A percentile compares a stretch with the other conserved stretches of the same genome.
Evolutionary conservation across 2,329 filamentous ascomycete species (phyloP).

Genomic region (Hymenoscyphus linearis): DNA sequence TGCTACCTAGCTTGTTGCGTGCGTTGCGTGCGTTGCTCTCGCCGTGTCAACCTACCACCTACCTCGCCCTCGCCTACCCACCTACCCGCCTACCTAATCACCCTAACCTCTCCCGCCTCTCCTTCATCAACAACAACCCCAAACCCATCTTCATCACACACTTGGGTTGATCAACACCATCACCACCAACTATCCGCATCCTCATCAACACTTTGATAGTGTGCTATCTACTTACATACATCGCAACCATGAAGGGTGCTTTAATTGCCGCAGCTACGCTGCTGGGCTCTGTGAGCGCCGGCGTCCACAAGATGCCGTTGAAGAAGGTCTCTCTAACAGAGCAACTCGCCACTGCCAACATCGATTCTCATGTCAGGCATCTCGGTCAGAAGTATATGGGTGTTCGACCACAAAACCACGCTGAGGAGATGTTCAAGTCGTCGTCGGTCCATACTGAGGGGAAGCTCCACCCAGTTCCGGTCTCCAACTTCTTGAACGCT

Average conservation of each 20-base stretch:
- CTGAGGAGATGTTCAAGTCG: conserved; percentile 75
- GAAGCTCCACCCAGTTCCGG: conserved; percentile 72
- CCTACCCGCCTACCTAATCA: no score
- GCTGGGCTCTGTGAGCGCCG: conserved; percentile 77
- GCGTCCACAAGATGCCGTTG: conserved; percentile 93
- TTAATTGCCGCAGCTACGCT: conserved; percentile 74
- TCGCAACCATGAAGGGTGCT: conserved; percentile 72
- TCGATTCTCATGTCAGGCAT: conserved; percentile 74
- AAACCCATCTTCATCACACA: conserved; percentile 10
- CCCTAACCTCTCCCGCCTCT: neutral
- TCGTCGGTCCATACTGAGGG: conserved; percentile 59
- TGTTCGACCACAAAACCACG: conserved; percentile 61
- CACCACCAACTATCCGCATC: conserved; percentile 14
- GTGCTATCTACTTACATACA: conserved; percentile 8
- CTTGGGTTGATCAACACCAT: conserved; percentile 19
- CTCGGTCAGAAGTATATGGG: conserved; percentile 98
- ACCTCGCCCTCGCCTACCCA: no score
- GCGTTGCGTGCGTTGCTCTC: no score
- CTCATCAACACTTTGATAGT: conserved; percentile 25
- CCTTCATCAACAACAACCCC: conserved; percentile 16
- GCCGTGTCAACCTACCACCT: neutral
- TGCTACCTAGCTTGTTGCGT: no score
- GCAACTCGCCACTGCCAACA: conserved; percentile 80
- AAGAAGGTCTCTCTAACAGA: conserved; percentile 92
- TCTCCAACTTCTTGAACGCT: conserved; percentile 97